These are phyloP conservation scores for Cymodocea nodosa DNA, from an alignment of 116 monocot genomes.

Conservation along the genomic window DNA sequence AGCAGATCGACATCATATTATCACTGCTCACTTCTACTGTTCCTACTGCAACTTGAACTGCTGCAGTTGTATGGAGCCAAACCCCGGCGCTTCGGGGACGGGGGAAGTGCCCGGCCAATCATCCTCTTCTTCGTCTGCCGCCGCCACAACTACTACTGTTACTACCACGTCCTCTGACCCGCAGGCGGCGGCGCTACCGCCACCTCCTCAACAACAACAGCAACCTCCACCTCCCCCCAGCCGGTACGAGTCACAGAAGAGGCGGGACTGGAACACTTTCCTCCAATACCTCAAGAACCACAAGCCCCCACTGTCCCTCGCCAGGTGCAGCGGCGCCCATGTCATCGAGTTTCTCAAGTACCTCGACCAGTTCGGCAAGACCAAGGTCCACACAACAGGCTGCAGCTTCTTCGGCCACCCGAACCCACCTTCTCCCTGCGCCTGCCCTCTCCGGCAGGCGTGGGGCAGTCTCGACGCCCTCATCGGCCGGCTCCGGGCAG, in stretches of 20 bases:
- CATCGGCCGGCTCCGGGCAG: conserved; percentile 39
- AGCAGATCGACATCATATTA: no score
- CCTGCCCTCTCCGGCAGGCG: conserved; percentile 34
- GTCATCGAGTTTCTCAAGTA: conserved; percentile 27
- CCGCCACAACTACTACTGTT: background rate
- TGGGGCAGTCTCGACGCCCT: conserved; percentile 46
- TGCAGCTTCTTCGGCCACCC: conserved; percentile 34
- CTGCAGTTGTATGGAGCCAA: conserved; percentile 1
- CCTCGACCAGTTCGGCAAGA: conserved; percentile 27
- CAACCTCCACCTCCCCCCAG: conserved; percentile 18
- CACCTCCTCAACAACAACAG: background rate
- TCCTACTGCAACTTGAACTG: no score
- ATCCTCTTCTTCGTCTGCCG: background rate
- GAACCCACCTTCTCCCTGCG: conserved; percentile 30
- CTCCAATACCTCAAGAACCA: conserved; percentile 32
- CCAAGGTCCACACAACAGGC: conserved; percentile 53
- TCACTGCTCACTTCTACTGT: no score
- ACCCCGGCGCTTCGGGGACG: background rate
- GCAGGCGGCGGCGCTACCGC: background rate
- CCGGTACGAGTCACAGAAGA: conserved; percentile 78
- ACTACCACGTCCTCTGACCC: background rate
- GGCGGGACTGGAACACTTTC: conserved; percentile 69
- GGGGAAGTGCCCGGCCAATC: background rate
- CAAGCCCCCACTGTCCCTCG: conserved; percentile 23
- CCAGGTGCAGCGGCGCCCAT: conserved; percentile 18